These are phyloP conservation scores for Pulveroboletus sp. DNA, from an alignment of 768 basidiomycete genomes.

Conservation along the genomic window DNA sequence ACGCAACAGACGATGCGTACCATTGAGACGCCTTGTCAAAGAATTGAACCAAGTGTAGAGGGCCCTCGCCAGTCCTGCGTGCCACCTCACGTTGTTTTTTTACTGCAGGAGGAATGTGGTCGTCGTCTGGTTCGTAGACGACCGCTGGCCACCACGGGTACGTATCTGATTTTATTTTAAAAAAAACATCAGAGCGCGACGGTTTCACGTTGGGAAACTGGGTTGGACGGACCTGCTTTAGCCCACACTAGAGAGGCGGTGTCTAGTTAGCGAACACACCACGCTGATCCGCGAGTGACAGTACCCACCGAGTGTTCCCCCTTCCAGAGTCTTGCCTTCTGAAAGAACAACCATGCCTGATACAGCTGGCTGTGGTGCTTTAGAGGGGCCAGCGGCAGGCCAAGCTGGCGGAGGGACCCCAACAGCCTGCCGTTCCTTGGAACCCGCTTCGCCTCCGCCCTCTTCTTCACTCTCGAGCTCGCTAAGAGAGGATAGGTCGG, in stretches of 20 bases:
- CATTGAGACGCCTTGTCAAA: slow-evolving; percentile 67
- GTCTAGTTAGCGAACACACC: not conserved
- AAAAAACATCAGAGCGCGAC: slow-evolving; percentile 5
- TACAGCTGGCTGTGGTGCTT: slow-evolving; percentile 12
- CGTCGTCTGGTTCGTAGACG: slow-evolving; percentile 59
- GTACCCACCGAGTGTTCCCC: slow-evolving; percentile 62
- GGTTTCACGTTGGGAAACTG: not conserved
- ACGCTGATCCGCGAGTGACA: not conserved
- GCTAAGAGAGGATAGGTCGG: slow-evolving; percentile 44
- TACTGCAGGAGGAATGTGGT: slow-evolving; percentile 44
- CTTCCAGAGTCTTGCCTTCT: slow-evolving; percentile 37
- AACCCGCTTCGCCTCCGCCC: slow-evolving; percentile 3
- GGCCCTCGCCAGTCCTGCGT: slow-evolving; percentile 36
- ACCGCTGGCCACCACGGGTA: slow-evolving; percentile 90
- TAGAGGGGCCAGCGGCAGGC: slow-evolving; percentile 7
- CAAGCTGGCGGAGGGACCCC: not conserved
- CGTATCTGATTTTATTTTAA: slow-evolving; percentile 48
- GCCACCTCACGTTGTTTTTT: slow-evolving; percentile 27
- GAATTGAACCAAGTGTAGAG: slow-evolving; percentile 69
- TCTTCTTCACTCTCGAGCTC: slow-evolving; percentile 36
- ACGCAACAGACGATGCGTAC: slow-evolving; percentile 31
- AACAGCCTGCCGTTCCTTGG: slow-evolving; percentile 6
- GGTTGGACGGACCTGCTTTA: slow-evolving; percentile 51
- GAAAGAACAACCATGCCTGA: slow-evolving; percentile 33
- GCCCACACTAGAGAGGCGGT: slow-evolving; percentile 66